phyloP scores from a whole-genome alignment of 139 green algal genomes.

The Ettlia oleoabundans region DNA sequence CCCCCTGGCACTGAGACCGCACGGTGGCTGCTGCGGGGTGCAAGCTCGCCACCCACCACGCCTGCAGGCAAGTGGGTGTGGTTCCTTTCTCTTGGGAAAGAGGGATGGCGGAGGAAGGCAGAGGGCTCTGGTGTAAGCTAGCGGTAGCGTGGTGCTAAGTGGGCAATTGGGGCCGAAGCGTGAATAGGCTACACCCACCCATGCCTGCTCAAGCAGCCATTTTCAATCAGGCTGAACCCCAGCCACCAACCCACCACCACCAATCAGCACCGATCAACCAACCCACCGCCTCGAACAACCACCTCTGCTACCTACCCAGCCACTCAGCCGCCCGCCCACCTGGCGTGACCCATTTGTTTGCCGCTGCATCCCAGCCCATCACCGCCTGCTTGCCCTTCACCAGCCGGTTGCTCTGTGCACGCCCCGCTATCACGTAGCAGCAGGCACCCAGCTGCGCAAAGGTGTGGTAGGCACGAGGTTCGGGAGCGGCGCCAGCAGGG shows the following conservation, averaged over 20 bases:
- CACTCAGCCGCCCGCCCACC: background rate
- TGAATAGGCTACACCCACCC: too few species aligned
- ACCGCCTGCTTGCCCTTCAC: conserved; percentile 22
- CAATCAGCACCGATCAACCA: too few species aligned
- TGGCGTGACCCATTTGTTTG: conserved; percentile 10
- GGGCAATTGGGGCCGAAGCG: too few species aligned
- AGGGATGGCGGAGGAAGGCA: background rate
- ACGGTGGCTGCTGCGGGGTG: conserved; percentile 18
- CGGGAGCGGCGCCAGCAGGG: background rate
- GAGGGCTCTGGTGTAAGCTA: too few species aligned
- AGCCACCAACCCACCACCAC: too few species aligned
- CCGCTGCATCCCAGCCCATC: background rate
- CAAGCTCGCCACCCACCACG: background rate
- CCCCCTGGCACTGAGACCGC: background rate
- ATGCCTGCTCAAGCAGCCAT: too few species aligned
- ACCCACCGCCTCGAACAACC: too few species aligned
- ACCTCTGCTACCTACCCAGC: background rate
- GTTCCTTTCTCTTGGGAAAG: background rate
- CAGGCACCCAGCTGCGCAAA: background rate
- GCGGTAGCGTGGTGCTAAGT: background rate
- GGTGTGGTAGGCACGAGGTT: conserved; percentile 32
- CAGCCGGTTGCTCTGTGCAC: conserved; percentile 11
- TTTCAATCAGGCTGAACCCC: too few species aligned
- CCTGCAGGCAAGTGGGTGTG: background rate
- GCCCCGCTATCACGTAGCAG: conserved; percentile 29